Conservation (phyloP, 345 rosid species). For the Eucalyptus urophylla region DNA sequence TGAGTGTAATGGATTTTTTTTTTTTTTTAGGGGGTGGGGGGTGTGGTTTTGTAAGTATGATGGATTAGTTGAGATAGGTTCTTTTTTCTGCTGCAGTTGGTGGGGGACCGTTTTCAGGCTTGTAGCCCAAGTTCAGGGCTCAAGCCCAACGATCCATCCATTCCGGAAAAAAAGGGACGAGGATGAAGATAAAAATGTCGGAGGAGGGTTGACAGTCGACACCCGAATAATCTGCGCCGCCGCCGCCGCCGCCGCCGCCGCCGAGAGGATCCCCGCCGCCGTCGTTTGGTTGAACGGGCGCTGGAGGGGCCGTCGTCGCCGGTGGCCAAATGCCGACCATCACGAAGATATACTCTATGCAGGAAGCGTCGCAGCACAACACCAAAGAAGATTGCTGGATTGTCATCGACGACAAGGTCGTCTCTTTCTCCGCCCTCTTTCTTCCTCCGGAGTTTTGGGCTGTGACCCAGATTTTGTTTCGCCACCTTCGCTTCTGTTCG, state of each 20-base stretch:
- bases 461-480: neutral
- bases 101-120: neutral
- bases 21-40: too few relatives aligned
- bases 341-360: conserved; percentile 51
- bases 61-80: neutral
- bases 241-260: neutral
- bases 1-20: too few relatives aligned
- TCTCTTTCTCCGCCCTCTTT: neutral
- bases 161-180: neutral
- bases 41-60: too few relatives aligned
- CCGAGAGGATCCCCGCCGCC: neutral
- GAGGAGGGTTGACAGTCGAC: neutral
- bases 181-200: neutral
- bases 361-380: conserved; percentile 67
- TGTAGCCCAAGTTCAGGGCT: neutral
- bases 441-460: neutral
- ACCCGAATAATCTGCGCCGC: neutral
- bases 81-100: neutral
- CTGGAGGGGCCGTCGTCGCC: neutral
- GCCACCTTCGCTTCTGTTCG: neutral
- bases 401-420: conserved; percentile 81
- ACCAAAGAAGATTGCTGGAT: conserved; percentile 85
- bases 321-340: conserved; percentile 57
- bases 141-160: neutral
- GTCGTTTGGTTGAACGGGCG: neutral